Evolutionary conservation across 163 green algal genomes (phyloP).

Genomic region (Dunaliella salina): DNA sequence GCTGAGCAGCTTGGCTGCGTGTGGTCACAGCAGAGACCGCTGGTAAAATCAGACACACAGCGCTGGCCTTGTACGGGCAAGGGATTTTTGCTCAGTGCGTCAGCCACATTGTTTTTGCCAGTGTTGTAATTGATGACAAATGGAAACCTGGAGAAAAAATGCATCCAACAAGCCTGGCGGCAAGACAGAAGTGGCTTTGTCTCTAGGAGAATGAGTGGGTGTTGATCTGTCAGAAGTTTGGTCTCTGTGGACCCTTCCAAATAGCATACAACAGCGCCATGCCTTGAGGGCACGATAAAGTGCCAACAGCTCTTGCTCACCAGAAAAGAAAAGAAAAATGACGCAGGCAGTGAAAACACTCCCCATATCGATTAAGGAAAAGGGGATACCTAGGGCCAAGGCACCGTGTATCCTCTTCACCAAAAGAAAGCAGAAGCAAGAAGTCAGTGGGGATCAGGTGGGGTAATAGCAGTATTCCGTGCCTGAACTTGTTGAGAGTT

Average conservation of each 20-base stretch:
- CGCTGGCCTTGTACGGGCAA: no score
- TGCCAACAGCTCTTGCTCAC: slow-evolving; percentile 43
- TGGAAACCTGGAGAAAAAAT: slow-evolving; percentile 18
- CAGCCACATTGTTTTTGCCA: neutral
- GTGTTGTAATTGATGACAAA: neutral
- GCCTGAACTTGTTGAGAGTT: no score
- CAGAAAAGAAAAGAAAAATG: slow-evolving; percentile 34
- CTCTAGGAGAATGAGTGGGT: slow-evolving; percentile 29
- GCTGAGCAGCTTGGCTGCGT: neutral
- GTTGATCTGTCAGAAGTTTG: slow-evolving; percentile 39
- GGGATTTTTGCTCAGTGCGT: neutral
- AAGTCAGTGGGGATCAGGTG: no score
- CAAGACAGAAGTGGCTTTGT: neutral
- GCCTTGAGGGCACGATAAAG: slow-evolving; percentile 21
- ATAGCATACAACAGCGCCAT: slow-evolving; percentile 37
- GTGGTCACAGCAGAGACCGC: no score
- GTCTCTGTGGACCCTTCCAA: slow-evolving; percentile 5
- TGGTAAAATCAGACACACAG: no score
- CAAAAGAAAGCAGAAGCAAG: no score
- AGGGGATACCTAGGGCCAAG: no score
- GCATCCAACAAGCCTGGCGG: neutral
- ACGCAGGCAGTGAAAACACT: no score
- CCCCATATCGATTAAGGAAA: no score
- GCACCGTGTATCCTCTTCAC: no score
- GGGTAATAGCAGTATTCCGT: no score